These are phyloP conservation scores for Globisporangium solare DNA, from an alignment of 352 stramenopile genomes.

Conservation along the genomic window DNA sequence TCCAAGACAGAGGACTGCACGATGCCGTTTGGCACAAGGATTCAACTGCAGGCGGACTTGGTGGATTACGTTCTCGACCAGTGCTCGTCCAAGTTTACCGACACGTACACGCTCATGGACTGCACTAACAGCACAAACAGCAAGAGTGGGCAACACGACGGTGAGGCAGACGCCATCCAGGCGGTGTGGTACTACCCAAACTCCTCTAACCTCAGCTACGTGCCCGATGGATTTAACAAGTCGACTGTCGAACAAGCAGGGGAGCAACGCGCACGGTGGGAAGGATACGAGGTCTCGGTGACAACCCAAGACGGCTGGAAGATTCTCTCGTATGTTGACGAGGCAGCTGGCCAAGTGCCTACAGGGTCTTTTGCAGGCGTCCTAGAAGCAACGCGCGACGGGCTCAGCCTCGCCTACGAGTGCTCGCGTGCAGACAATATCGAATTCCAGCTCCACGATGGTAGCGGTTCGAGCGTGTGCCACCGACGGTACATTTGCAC, in stretches of 20 bases:
- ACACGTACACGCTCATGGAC: constrained; percentile 14
- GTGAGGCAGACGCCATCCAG: no score
- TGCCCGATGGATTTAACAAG: neutral
- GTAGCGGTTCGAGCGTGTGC: neutral
- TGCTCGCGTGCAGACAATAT: constrained; percentile 11
- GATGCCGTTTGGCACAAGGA: constrained; percentile 2
- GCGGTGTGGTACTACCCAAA: constrained; percentile 13
- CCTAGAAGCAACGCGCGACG: constrained; percentile 5
- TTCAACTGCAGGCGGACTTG: constrained; percentile 11
- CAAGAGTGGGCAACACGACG: neutral
- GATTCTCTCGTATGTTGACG: constrained; percentile 14
- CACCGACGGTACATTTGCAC: constrained; percentile 12
- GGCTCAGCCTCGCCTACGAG: constrained; percentile 8
- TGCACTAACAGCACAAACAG: constrained; percentile 6
- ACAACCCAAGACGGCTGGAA: neutral
- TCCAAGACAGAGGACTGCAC: constrained; percentile 3
- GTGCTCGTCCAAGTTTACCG: constrained; percentile 4
- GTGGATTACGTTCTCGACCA: constrained; percentile 3
- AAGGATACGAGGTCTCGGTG: constrained; percentile 9
- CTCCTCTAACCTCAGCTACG: constrained; percentile 2
- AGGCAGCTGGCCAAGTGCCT: constrained; percentile 1
- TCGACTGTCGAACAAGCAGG: neutral
- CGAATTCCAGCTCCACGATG: neutral
- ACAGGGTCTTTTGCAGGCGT: constrained; percentile 1
- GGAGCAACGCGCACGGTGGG: constrained; percentile 1